Conservation (phyloP, 2,329 filamentous ascomycete genomes). For the Neopestalotiopsis sp. region DNA sequence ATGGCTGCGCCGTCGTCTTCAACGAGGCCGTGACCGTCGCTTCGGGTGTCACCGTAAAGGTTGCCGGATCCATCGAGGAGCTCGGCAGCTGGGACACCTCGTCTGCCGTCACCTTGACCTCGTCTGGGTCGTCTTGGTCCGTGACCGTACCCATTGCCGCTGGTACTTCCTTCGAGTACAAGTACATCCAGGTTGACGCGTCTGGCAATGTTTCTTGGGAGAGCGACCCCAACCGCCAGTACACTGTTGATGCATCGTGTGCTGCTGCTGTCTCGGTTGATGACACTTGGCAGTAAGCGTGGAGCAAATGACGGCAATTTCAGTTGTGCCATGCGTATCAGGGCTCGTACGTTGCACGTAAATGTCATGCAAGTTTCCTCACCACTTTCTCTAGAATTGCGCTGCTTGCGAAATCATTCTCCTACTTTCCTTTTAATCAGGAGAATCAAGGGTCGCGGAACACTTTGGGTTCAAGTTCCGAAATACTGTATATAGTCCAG, state of each 20-base stretch:
- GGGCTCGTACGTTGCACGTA: too few relatives aligned
- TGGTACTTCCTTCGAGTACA: slow-evolving; percentile 53
- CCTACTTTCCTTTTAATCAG: too few relatives aligned
- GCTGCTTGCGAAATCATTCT: too few relatives aligned
- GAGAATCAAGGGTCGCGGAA: too few relatives aligned
- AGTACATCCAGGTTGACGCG: slow-evolving; percentile 52
- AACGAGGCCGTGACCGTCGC: slow-evolving; percentile 44
- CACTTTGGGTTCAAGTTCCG: too few relatives aligned
- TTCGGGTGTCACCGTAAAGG: slow-evolving; percentile 53
- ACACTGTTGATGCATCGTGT: slow-evolving; percentile 13
- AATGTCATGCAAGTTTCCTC: too few relatives aligned
- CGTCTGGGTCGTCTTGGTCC: slow-evolving; percentile 52
- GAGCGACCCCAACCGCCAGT: slow-evolving; percentile 39
- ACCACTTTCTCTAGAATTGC: too few relatives aligned
- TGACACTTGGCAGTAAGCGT: slow-evolving; percentile 14
- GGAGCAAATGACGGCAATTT: background rate
- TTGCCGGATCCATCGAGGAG: slow-evolving; percentile 38
- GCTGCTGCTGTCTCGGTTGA: slow-evolving; percentile 7
- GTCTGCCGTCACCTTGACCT: slow-evolving; percentile 47
- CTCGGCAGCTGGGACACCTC: slow-evolving; percentile 52
- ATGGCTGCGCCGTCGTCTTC: slow-evolving; percentile 37
- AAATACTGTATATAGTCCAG: too few relatives aligned
- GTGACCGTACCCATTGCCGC: slow-evolving; percentile 47
- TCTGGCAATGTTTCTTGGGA: slow-evolving; percentile 55
- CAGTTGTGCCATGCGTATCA: background rate